Conservation (phyloP, 129 eudicot species). For the Ambrosia artemisiifolia region DNA sequence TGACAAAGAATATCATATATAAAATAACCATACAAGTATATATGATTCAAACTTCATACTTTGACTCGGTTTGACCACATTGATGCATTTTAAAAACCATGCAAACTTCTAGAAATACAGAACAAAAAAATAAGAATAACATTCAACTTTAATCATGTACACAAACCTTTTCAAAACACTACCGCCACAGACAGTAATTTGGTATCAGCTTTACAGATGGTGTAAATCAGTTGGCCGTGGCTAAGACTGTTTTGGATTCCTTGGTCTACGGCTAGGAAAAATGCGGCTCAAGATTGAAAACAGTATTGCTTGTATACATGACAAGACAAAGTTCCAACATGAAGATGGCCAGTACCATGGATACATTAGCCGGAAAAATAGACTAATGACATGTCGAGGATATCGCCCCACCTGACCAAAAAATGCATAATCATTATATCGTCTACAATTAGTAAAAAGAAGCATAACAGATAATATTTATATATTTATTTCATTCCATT, state of each 20-base stretch:
- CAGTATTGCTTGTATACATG: conserved; percentile 57
- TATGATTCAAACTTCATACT: no score
- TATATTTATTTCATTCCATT: neutral
- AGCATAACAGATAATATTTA: neutral
- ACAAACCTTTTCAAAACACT: neutral
- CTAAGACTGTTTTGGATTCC: conserved; percentile 15
- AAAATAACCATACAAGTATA: no score
- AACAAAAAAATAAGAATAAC: no score
- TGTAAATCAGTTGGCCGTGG: neutral
- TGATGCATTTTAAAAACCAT: no score
- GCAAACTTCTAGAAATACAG: no score
- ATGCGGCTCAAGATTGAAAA: conserved; percentile 47
- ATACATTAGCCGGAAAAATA: conserved; percentile 81
- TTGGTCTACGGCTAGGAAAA: conserved; percentile 39
- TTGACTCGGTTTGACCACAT: no score
- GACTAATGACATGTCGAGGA: conserved; percentile 84
- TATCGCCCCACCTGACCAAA: conserved; percentile 70
- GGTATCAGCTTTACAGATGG: neutral
- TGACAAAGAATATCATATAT: no score
- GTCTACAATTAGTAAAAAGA: neutral
- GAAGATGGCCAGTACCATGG: conserved; percentile 99
- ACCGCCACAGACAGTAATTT: neutral
- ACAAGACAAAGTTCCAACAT: conserved; percentile 77
- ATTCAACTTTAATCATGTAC: neutral
- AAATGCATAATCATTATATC: neutral